Conservation (phyloP, 805 yeast species). For the Groenewaldozyma tartarivorans region DNA sequence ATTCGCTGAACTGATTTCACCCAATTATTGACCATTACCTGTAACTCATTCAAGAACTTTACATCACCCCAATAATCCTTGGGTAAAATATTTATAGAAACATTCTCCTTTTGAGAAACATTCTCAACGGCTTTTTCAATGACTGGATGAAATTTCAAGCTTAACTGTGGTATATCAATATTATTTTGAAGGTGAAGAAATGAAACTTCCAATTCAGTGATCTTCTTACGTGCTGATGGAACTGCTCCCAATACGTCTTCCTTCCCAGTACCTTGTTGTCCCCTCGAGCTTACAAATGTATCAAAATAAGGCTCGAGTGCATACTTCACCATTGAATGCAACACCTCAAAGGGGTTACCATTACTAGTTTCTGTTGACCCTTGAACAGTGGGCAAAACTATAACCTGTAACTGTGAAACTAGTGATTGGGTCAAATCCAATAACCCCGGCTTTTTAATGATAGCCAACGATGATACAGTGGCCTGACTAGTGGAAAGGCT, state of each 20-base stretch:
- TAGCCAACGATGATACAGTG: constrained; percentile 16
- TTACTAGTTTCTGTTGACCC: constrained; percentile 7
- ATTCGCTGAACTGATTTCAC: constrained; percentile 50
- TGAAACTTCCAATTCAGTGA: constrained; percentile 59
- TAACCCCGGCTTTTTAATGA: constrained; percentile 17
- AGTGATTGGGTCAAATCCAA: constrained; percentile 11
- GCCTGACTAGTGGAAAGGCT: constrained; percentile 6
- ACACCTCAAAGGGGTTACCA: constrained; percentile 34
- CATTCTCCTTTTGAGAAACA: constrained; percentile 23
- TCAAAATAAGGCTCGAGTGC: constrained; percentile 70
- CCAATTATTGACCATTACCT: constrained; percentile 66
- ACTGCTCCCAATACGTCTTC: constrained; percentile 24
- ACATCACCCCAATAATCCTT: constrained; percentile 39
- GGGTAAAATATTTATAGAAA: constrained; percentile 24
- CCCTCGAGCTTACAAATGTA: constrained; percentile 25
- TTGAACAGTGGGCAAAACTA: constrained; percentile 23
- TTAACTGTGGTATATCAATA: constrained; percentile 58
- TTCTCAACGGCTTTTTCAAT: constrained; percentile 33
- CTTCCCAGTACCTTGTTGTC: neutral
- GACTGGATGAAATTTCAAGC: constrained; percentile 41
- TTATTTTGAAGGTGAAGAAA: constrained; percentile 59
- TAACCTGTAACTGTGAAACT: constrained; percentile 27
- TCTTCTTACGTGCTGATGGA: constrained; percentile 45
- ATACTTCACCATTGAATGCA: constrained; percentile 49
- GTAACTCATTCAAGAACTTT: constrained; percentile 55